phyloP scores from a whole-genome alignment of 177 flowering plant genomes.

The Vitis hybrid region DNA sequence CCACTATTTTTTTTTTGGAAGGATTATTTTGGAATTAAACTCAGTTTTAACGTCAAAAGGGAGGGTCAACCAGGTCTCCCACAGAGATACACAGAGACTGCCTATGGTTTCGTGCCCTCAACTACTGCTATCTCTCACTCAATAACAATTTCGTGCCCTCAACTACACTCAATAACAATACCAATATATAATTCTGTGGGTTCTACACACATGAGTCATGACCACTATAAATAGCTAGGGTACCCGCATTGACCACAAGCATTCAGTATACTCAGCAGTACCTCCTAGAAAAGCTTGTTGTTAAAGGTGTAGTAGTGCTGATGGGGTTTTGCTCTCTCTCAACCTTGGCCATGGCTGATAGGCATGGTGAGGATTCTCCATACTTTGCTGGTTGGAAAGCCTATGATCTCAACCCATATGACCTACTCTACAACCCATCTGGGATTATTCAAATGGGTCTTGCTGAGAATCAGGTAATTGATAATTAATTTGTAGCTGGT shows the following conservation, averaged over 20 bases:
- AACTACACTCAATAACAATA: too few relatives aligned
- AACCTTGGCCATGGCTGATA: slow-evolving; percentile 19
- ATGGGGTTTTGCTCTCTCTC: slow-evolving; percentile 19
- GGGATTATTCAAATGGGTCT: slow-evolving; percentile 26
- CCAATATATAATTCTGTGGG: slow-evolving; percentile 10
- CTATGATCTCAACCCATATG: slow-evolving; percentile 34
- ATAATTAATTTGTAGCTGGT: not conserved
- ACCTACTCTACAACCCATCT: slow-evolving; percentile 18
- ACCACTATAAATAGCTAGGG: not conserved
- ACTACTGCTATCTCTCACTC: not conserved
- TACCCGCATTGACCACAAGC: too few relatives aligned
- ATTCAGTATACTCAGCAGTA: not conserved
- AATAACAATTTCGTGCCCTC: too few relatives aligned
- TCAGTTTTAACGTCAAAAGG: not conserved
- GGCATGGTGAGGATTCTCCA: slow-evolving; percentile 36
- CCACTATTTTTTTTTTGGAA: too few relatives aligned
- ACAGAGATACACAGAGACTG: not conserved
- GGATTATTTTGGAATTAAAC: too few relatives aligned
- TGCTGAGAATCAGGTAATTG: slow-evolving; percentile 39
- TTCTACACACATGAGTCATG: not conserved
- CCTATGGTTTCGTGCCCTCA: not conserved
- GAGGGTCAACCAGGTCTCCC: not conserved
- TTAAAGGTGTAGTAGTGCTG: not conserved
- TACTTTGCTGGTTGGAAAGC: slow-evolving; percentile 45
- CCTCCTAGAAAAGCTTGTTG: too few relatives aligned